Evolutionary conservation across 2,329 filamentous ascomycete species (phyloP).

Genomic region (Cordyceps cateniannulata): DNA sequence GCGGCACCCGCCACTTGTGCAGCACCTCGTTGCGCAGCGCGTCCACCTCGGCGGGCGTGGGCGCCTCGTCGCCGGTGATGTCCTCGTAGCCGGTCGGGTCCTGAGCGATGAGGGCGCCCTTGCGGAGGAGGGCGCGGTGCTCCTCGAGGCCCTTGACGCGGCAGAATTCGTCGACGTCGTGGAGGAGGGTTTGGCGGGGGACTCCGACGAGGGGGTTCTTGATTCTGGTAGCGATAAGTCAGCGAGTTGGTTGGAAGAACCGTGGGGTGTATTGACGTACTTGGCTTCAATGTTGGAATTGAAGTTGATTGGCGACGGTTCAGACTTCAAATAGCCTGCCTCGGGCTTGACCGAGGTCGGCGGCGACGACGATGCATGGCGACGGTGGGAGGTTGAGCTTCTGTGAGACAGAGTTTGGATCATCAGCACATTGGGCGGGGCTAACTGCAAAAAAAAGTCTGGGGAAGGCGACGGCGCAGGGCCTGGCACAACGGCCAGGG

Average conservation of each 20-base stretch:
- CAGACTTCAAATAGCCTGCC: slow-evolving; percentile 26
- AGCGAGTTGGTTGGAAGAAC: not conserved
- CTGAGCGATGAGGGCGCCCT: slow-evolving; percentile 69
- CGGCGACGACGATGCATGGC: slow-evolving; percentile 24
- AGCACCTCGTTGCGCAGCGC: slow-evolving; percentile 54
- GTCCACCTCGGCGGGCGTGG: slow-evolving; percentile 53
- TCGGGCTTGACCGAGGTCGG: slow-evolving; percentile 32
- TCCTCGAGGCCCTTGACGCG: slow-evolving; percentile 51
- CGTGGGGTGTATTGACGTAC: slow-evolving; percentile 24
- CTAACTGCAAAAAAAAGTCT: not conserved
- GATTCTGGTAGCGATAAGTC: slow-evolving; percentile 25
- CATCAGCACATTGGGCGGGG: slow-evolving; percentile 2
- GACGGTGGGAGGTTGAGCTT: slow-evolving; percentile 17
- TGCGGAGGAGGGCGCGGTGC: slow-evolving; percentile 52
- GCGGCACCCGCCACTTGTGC: slow-evolving; percentile 62
- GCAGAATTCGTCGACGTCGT: slow-evolving; percentile 56
- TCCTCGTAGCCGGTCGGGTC: slow-evolving; percentile 57
- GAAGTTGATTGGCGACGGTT: slow-evolving; percentile 32
- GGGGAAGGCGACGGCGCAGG: not conserved
- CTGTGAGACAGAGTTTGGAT: slow-evolving; percentile 17
- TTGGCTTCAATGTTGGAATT: slow-evolving; percentile 41
- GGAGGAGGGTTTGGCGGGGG: slow-evolving; percentile 42
- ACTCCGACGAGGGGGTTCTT: slow-evolving; percentile 47
- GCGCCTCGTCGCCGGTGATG: slow-evolving; percentile 48
- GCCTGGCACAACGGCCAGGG: not conserved